Conservation (phyloP, 805 yeast genomes). For the Starmerella apicola region DNA sequence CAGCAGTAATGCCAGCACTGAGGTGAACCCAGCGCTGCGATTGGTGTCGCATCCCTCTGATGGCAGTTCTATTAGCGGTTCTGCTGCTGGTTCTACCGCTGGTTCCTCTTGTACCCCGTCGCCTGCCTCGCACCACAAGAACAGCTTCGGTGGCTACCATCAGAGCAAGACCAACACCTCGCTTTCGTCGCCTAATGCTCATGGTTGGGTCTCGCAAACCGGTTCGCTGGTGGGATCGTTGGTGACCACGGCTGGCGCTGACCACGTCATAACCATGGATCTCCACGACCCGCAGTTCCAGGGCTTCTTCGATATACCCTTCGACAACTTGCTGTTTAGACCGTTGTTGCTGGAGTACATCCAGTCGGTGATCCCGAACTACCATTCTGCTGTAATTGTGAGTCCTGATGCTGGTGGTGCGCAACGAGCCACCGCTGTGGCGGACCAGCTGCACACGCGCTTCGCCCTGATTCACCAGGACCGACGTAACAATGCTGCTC, state of each 20-base stretch:
- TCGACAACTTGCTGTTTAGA: slow-evolving; percentile 81
- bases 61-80: not conserved
- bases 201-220: slow-evolving; percentile 83
- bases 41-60: not conserved
- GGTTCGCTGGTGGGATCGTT: slow-evolving; percentile 86
- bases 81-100: not conserved
- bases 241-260: slow-evolving; percentile 86
- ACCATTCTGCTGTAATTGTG: slow-evolving; percentile 74
- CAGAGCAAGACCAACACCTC: not conserved
- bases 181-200: not conserved
- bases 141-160: not conserved
- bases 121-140: not conserved
- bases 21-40: not conserved
- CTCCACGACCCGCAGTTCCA: slow-evolving; percentile 96
- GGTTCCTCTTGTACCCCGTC: too few species aligned
- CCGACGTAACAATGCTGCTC: slow-evolving; percentile 48
- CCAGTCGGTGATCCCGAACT: slow-evolving; percentile 60
- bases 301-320: slow-evolving; percentile 93
- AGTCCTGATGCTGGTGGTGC: slow-evolving; percentile 99
- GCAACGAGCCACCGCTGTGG: slow-evolving; percentile 86
- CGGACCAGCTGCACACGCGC: slow-evolving; percentile 75
- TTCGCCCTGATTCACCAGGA: slow-evolving; percentile 96
- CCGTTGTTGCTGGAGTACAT: slow-evolving; percentile 83
- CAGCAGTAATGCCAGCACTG: not conserved
- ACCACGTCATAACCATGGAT: slow-evolving; percentile 94